Evolutionary conservation across 768 basidiomycete genomes (phyloP).

Genomic region (Suillus occidentalis): DNA sequence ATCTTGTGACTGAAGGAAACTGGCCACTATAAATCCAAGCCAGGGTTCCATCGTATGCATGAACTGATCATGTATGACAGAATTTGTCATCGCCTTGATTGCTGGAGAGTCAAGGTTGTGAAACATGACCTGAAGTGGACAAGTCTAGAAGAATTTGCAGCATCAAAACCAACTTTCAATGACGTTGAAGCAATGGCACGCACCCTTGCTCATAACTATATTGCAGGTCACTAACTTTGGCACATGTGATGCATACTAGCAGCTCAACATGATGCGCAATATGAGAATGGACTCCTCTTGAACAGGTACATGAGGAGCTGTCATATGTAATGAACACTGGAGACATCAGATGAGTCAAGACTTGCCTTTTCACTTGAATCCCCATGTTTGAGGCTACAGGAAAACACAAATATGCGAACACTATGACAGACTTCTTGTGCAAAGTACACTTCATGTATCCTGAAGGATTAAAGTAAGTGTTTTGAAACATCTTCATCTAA

Average conservation of each 20-base stretch:
- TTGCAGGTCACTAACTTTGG: too few species aligned
- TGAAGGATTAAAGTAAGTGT: slow-evolving; percentile 7
- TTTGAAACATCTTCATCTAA: neutral
- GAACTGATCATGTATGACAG: slow-evolving; percentile 34
- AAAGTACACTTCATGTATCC: slow-evolving; percentile 29
- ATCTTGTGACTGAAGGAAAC: slow-evolving; percentile 31
- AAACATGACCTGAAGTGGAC: slow-evolving; percentile 9
- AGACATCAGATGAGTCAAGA: slow-evolving; percentile 32
- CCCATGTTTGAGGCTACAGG: slow-evolving; percentile 26
- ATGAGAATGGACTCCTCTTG: slow-evolving; percentile 32
- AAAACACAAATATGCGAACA: slow-evolving; percentile 35
- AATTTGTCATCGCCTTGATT: slow-evolving; percentile 24
- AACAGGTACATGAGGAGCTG: slow-evolving; percentile 38
- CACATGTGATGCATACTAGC: slow-evolving; percentile 8
- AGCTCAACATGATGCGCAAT: slow-evolving; percentile 24
- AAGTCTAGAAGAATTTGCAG: slow-evolving; percentile 31
- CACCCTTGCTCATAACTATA: slow-evolving; percentile 18
- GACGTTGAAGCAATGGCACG: slow-evolving; percentile 26
- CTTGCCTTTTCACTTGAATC: slow-evolving; percentile 24
- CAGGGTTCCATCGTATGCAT: slow-evolving; percentile 36
- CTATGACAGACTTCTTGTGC: slow-evolving; percentile 25
- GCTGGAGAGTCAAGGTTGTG: slow-evolving; percentile 24
- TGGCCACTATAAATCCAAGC: slow-evolving; percentile 30
- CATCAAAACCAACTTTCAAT: slow-evolving; percentile 27
- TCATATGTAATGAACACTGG: slow-evolving; percentile 32